Percentiles rank a stretch among this genome's conserved stretches.
Conservation (phyloP, 192 early-diverging fungal species). For the Mycoemilia scoparia region DNA sequence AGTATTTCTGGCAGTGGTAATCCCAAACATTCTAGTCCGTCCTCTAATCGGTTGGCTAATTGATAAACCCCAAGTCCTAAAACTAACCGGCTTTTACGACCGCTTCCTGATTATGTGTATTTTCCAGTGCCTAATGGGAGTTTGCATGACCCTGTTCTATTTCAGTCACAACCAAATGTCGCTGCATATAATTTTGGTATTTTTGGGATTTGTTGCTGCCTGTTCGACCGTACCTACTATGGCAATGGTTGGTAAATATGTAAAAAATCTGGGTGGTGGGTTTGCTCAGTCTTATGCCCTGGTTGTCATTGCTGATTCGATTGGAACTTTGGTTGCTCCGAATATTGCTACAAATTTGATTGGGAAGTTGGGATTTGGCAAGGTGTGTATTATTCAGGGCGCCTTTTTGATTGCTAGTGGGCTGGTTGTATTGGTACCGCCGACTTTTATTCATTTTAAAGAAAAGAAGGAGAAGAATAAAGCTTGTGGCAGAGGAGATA, state of each 20-base stretch:
- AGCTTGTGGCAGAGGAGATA: no score
- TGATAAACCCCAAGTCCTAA: constrained; percentile 12
- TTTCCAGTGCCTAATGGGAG: constrained; percentile 14
- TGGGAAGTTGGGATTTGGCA: no score
- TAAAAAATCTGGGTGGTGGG: constrained; percentile 41
- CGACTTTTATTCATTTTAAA: no score
- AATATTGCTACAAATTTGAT: no score
- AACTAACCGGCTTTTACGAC: constrained; percentile 11
- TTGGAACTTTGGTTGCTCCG: no score
- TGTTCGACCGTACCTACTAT: constrained; percentile 36
- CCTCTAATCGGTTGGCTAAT: constrained; percentile 34
- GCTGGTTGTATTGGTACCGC: no score
- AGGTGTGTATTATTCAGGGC: no score
- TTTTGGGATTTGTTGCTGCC: constrained; percentile 11
- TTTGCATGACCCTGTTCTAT: constrained; percentile 22
- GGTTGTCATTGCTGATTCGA: constrained; percentile 54
- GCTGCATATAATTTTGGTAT: constrained; percentile 15
- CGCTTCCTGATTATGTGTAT: constrained; percentile 21
- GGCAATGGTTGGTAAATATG: constrained; percentile 48
- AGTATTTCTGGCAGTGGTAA: constrained; percentile 46
- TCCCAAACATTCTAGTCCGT: constrained; percentile 41
- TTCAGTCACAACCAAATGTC: constrained; percentile 13
- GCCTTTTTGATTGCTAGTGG: no score
- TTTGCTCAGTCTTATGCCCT: constrained; percentile 47
- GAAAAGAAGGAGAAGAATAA: no score